Base-by-base conservation (phyloP, 495 filamentous ascomycete genomes). In the Podospora comata region DNA sequence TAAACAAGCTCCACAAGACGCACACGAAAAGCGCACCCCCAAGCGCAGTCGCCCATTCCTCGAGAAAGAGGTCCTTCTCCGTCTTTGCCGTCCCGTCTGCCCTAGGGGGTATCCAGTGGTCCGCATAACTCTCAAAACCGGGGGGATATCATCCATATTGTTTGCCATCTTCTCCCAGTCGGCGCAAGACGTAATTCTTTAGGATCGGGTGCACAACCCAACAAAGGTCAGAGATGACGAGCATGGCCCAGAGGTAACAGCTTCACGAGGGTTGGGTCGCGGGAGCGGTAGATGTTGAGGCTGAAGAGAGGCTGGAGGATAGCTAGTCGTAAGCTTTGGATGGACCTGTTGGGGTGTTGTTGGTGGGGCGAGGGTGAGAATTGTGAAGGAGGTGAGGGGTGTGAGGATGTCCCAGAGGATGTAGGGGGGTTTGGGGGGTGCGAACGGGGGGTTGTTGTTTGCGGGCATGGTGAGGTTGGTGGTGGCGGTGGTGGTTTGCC, bases 241-340 rank as follows among this genome's bases (percentile, higher is more conserved):
- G 55, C 55, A 57, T 26, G 23, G 23, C n/a, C 55, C 55, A 57
- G 23, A 57, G 55, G 55, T 57, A 57, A 11, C 55, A n/a, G 55
- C 55, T 57, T 57, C 55, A 19, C 16, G 55, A 57, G 55, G 55
- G 55, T 57, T 20, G 55, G n/a, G 55, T 57, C 55, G n/a, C n/a
- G 23, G n/a, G 55, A 57, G 55, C 55, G 55, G 55, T 4, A 7
- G 55, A 57, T 57, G 55, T 3, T 19, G 23, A 57, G 23, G 16
- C 5, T 26, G n/a, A 26, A 57, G n/a, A 57, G 55, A 11, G 55
- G 2, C 16, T 26, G 23, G 55, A 57, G 55, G 55, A 57, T 4
- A 18, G 2, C 23, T 5, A 20, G 55, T 19, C 55, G 55, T n/a
- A n/a, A n/a, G n/a, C 2, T 1, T 2, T 5, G 2, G 1, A 2